These are phyloP conservation scores for Diatrype stigma DNA, from an alignment of 2,329 filamentous ascomycete genomes.

Conservation along the genomic window DNA sequence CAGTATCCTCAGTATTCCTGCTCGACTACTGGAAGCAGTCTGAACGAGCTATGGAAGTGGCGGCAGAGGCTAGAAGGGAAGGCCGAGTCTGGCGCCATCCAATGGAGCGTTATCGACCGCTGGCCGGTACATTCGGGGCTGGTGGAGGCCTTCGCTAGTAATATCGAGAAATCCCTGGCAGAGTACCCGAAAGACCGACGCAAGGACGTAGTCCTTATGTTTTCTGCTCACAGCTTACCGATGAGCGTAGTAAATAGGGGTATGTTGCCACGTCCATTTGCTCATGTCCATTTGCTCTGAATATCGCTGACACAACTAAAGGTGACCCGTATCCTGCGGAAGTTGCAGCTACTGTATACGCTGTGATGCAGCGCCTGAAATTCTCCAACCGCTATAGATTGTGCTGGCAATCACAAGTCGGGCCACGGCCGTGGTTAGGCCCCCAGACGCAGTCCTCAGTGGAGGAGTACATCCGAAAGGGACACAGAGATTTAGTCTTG, in stretches of 20 bases:
- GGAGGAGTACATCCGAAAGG: conserved; percentile 82
- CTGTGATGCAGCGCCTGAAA: conserved; percentile 88
- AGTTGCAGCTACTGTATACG: conserved; percentile 91
- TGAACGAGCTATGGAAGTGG: conserved; percentile 99
- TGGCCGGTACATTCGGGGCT: conserved; percentile 92
- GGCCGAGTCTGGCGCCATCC: conserved; percentile 65
- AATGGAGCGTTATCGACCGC: conserved; percentile 96
- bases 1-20: conserved; percentile 99
- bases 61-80: conserved; percentile 82
- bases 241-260: conserved; percentile 97
- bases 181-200: conserved; percentile 80
- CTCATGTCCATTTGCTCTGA: neutral
- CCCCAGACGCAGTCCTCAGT: conserved; percentile 90
- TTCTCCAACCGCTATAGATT: conserved; percentile 89
- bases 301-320: conserved; percentile 31
- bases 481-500: conserved; percentile 83
- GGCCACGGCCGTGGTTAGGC: conserved; percentile 90
- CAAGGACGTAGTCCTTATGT: conserved; percentile 79
- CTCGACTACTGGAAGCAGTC: conserved; percentile 90
- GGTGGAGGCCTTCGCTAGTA: conserved; percentile 86
- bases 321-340: conserved; percentile 94
- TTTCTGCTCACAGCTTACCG: conserved; percentile 91
- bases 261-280: conserved; percentile 28
- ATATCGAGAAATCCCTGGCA: conserved; percentile 79
- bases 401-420: conserved; percentile 98